A percentile compares a stretch with the other conserved stretches of the same genome.
Evolutionary conservation across 192 early-diverging fungal genomes (phyloP).

Genomic region (Kickxella alabastrina): DNA sequence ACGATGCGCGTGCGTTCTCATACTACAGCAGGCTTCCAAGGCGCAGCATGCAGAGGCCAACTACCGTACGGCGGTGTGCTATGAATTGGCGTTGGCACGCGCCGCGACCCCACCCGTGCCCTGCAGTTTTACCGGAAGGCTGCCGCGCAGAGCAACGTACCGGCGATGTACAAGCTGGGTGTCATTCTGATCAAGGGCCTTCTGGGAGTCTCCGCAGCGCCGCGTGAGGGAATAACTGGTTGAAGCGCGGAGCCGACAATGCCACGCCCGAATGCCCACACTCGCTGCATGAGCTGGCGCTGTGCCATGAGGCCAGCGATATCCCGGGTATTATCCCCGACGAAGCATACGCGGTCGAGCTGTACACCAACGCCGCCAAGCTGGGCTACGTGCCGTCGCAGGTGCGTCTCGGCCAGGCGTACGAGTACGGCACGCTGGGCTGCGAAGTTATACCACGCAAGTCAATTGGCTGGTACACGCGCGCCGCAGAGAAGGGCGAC

Average conservation of each 20-base stretch:
- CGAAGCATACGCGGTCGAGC: slow-evolving; percentile 81
- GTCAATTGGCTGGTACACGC: slow-evolving; percentile 95
- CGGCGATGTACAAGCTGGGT: slow-evolving; percentile 97
- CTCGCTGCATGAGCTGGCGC: slow-evolving; percentile 87
- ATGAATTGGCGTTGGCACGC: slow-evolving; percentile 95
- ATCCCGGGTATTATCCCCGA: slow-evolving; percentile 73
- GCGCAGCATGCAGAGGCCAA: slow-evolving; percentile 87
- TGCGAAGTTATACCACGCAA: slow-evolving; percentile 81
- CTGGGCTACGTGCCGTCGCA: slow-evolving; percentile 92
- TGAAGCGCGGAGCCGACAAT: slow-evolving; percentile 86
- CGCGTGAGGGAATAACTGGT: slow-evolving; percentile 92
- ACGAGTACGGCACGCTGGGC: slow-evolving; percentile 90
- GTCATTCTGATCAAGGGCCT: slow-evolving; percentile 86
- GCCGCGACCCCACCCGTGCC: slow-evolving; percentile 72
- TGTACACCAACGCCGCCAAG: slow-evolving; percentile 89
- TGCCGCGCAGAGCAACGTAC: slow-evolving; percentile 82
- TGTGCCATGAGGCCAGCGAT: slow-evolving; percentile 74
- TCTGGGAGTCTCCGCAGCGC: slow-evolving; percentile 69
- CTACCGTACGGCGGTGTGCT: slow-evolving; percentile 93
- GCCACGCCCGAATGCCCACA: slow-evolving; percentile 91
- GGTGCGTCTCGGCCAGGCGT: slow-evolving; percentile 85
- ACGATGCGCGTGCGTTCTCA: slow-evolving; percentile 86
- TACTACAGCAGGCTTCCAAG: slow-evolving; percentile 91
- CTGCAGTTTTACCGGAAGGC: slow-evolving; percentile 93
- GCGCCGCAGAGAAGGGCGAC: slow-evolving; percentile 87